Evolutionary conservation across 148 eudicot species (phyloP), one percentile per base, ranked within the genome.

Genomic region (Rheum nobile): DNA sequence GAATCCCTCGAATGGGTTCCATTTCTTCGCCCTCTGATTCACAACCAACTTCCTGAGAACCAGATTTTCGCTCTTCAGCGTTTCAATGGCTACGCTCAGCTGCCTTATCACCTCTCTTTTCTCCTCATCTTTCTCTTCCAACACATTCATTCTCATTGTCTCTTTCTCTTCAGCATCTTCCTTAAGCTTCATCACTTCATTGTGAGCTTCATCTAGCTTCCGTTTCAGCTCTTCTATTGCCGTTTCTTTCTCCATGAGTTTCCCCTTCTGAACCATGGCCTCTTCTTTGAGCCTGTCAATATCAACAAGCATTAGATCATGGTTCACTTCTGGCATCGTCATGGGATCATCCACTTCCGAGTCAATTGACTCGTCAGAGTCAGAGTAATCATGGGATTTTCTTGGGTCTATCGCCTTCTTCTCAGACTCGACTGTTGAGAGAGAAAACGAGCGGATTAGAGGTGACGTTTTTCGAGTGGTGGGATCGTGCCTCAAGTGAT

Each of bases 321-420:
- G 42, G 46, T 34, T 46, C 48, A 72, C 85, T 52, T 81, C 86
- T 71, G 44, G 73, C 47, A 83, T 86, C 0, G 61, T 73, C 48
- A 82, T 87, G n/a, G 94, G 96, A 78, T 95, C 97, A 79, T 91
- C 96, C 47, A 91, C 83, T 80, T 94, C 98, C 19, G 98, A 94
- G 75, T 80, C 91, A 57, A 73, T 80, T 22, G 78, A 75, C 35
- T 87, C 90, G 75, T 87, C 88, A 4, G 80, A 85, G 29, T 43
- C 73, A 3, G 50, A 39, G 37, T 42, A 47, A 69, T 69, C 72
- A 71, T 39, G 22, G 3, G 73, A 71, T 26, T 41, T 71, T 1
- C 3, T 47, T 10, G 48, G 50, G 73, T 21, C 72, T n/a, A 41
- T 10, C 13, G n/a, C 8, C 26, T 8, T 6, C 46, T n/a, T 69